Percentiles rank a stretch among this genome's conserved stretches.
These are phyloP conservation scores for Trypanosomatidae sp. DNA, from an alignment of 208 protist species.

Conservation along the genomic window DNA sequence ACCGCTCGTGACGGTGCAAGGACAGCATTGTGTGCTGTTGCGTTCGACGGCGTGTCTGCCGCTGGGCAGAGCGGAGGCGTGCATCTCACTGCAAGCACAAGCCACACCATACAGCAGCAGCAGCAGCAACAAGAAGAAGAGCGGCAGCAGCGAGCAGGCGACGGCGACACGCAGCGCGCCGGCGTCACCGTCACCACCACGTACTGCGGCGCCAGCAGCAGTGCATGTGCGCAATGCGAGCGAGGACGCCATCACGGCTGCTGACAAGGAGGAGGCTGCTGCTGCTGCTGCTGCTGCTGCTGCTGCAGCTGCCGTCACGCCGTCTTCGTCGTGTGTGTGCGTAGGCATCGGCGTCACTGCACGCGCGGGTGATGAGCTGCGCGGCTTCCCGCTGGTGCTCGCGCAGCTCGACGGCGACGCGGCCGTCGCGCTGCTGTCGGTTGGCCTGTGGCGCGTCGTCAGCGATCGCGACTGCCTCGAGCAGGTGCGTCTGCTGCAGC, in stretches of 20 bases:
- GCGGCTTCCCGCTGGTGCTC: background rate
- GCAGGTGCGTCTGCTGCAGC: background rate
- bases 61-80: background rate
- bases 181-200: background rate
- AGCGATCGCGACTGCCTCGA: background rate
- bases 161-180: background rate
- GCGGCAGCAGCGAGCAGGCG: background rate
- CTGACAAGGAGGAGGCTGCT: no score
- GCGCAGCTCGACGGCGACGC: background rate
- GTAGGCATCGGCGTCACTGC: slow-evolving; percentile 1
- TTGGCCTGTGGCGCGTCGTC: background rate
- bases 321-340: background rate
- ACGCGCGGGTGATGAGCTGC: background rate
- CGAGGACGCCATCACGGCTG: no score
- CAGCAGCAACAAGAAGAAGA: background rate
- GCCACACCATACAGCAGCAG: background rate
- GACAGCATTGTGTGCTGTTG: background rate
- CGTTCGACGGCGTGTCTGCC: background rate
- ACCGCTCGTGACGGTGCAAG: background rate
- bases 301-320: no score
- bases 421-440: background rate
- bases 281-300: no score
- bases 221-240: no score
- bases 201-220: no score
- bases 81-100: background rate